Conservation (phyloP, 208 protist genomes). For the Acanthamoeba pearcei region DNA sequence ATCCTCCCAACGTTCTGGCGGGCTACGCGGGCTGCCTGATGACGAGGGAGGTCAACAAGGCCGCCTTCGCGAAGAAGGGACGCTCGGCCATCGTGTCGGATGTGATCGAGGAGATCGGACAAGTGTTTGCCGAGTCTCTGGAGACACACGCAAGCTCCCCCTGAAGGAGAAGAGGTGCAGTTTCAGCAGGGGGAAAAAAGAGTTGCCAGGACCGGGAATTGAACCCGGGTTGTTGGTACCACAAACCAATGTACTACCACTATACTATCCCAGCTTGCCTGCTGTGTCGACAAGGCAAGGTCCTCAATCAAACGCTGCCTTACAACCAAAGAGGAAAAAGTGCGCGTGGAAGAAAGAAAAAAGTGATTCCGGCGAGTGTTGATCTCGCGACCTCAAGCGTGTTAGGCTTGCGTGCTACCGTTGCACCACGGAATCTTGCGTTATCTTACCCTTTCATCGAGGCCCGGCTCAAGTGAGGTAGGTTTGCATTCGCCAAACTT, state of each 20-base stretch:
- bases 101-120: constrained; percentile 76
- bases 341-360: too few species aligned
- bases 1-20: constrained; percentile 40
- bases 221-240: constrained; percentile 6
- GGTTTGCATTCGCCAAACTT: too few species aligned
- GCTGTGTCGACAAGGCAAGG: not conserved
- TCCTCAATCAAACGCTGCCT: too few species aligned
- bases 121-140: constrained; percentile 38
- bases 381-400: too few species aligned
- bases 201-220: not conserved
- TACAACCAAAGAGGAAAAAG: too few species aligned
- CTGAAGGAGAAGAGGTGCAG: too few species aligned
- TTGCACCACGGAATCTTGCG: too few species aligned
- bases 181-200: not conserved
- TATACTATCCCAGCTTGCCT: not conserved
- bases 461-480: too few species aligned
- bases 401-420: too few species aligned
- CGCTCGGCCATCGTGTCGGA: constrained; percentile 79
- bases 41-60: not conserved
- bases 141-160: not conserved
- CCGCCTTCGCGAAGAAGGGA: constrained; percentile 73
- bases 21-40: constrained; percentile 73
- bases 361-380: too few species aligned
- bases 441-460: too few species aligned
- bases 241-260: constrained; percentile 12